Evolutionary conservation across 805 yeast species (phyloP), one percentile per base, ranked within the genome.

Genomic region (Teunomyces lycoperdinae): DNA sequence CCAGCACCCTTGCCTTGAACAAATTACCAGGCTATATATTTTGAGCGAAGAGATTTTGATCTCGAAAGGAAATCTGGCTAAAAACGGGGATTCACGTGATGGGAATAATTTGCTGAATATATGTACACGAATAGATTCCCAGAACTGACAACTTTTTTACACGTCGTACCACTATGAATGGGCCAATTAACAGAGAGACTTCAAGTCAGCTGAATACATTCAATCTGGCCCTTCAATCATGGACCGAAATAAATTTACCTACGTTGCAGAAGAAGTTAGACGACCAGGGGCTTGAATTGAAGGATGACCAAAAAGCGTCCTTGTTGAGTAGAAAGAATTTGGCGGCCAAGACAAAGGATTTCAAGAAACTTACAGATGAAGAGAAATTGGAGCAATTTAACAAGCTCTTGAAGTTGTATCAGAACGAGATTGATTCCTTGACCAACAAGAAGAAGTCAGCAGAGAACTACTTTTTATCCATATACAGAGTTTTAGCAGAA

Each of bases 301-400:
- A 86, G 60, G 83, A 80, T 16, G 78, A 79, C 20, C 96, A 90
- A 63, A 76, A 82, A 44, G 68, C 66, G 34, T 86, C 95, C 0
- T 73, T 89, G 39, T 72, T 81, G 8, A 78, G 84, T 30, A 77
- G 99, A 53, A 89, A 88, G 63, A 81, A 79, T 30, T 70, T 92
- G 43, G 96, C 98, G 0, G 67, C 84, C 3, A 82, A 81, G 61
- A 94, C 99, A n/a, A 92, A 92, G 58, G 83, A 77, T 41, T 94
- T 92, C 69, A 83, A 84, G 62, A 89, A 85, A 60, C 70, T 89
- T 26, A 73, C 76, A 0, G 87, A 85, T 46, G 80, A 75, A 10
- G 84, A 79, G 44, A 91, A 89, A 63, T 68, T 90, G 42, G 70
- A 62, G 1, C 84, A 84, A 58, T 64, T 87, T 61, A 85, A 86